These are phyloP conservation scores for Uromyces viciae-fabae DNA, from an alignment of 1,284 basidiomycete species.

Conservation along the genomic window DNA sequence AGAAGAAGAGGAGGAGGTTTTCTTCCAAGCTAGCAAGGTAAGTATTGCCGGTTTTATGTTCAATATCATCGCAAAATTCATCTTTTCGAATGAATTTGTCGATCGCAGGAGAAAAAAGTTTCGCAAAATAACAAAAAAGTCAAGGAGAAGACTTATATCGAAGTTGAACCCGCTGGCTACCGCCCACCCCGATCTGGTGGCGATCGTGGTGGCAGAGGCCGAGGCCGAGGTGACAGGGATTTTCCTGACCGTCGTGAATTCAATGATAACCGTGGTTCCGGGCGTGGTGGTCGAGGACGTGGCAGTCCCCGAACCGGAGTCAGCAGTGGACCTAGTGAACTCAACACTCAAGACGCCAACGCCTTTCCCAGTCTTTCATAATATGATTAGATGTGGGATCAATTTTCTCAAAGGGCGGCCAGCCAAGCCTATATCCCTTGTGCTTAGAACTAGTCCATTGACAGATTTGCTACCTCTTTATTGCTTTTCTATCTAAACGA, in stretches of 20 bases:
- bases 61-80: neutral
- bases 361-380: conserved; percentile 41
- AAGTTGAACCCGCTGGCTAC: conserved; percentile 40
- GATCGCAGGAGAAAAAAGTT: conserved; percentile 34
- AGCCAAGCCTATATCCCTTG: neutral
- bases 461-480: too few species aligned
- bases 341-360: conserved; percentile 39
- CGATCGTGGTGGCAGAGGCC: conserved; percentile 38
- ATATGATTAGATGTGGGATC: neutral
- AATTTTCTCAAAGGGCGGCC: neutral
- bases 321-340: conserved; percentile 13
- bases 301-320: conserved; percentile 7
- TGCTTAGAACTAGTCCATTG: too few species aligned
- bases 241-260: conserved; percentile 11
- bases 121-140: conserved; percentile 26
- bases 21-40: conserved; percentile 39
- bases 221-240: conserved; percentile 36
- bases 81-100: neutral
- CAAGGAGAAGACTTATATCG: conserved; percentile 43
- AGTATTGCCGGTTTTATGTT: neutral
- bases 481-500: too few species aligned
- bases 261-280: conserved; percentile 14
- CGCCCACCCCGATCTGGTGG: conserved; percentile 37
- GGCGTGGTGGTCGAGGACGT: conserved; percentile 27
- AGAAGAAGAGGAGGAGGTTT: conserved; percentile 41